Base-by-base conservation (phyloP, 2,329 filamentous ascomycete species). In the Scedosporium aurantiacum region DNA sequence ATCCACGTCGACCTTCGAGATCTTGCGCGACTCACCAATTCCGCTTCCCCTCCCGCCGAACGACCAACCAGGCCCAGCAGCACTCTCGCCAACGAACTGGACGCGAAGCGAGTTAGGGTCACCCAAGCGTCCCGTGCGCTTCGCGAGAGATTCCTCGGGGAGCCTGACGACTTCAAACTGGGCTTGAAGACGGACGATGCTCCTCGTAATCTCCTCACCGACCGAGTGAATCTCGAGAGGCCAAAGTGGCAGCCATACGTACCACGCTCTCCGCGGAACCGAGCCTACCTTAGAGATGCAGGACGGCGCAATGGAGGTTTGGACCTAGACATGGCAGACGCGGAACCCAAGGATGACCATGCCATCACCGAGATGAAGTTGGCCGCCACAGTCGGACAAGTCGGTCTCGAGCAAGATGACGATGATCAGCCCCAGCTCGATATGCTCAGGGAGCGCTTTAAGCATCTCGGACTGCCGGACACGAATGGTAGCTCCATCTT, bases 401-500 rank as follows among this genome's bases (percentile, higher is more conserved):
- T n/a, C 4, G 23, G 10, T 23, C 16, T 27, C 5, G 37, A 45
- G 3, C 16, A 37, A 7, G 41, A 50, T 4, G 28, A 61, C 5
- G 54, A 56, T n/a, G 41, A 61, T 37, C 52, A 62, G 27, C 71
- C 68, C 18, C 68, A 71, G 16, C 74, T 79, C 52, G 79, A 82
- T 63, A 70, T 81, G 2, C 63, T 81, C 5, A 72, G 75, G 56
- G 72, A 77, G 63, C 74, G 71, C 10, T 82, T 78, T 64, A 75
- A 75, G 7, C 74, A 74, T 7, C 70, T 82, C 1, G 79, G 78
- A 5, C 74, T 71, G 1, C 70, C 74, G 4, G 72, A 75, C 5
- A 58, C 64, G 23, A 70, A 73, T 60, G 64, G 61, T 41, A 70
- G 70, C 50, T 64, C 66, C 32, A 67, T 74, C 28, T 68, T 72